These are phyloP conservation scores for Aureobasidium leucospermi DNA, from an alignment of 2,329 filamentous ascomycete genomes.

Conservation along the genomic window DNA sequence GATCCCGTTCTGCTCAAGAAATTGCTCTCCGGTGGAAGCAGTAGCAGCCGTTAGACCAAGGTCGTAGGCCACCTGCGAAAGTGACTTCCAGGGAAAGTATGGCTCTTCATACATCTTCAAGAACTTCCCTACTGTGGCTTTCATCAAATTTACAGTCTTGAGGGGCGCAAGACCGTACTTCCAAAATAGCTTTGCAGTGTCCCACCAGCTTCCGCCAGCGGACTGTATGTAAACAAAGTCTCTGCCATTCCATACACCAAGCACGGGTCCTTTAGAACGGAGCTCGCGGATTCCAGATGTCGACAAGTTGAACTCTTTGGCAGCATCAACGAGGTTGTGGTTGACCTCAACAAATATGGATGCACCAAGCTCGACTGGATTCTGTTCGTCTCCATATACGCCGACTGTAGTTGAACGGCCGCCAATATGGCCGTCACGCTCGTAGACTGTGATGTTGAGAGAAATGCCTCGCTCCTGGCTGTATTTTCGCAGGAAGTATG, in stretches of 20 bases:
- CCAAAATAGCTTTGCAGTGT: slow-evolving; percentile 71
- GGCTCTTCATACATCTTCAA: slow-evolving; percentile 72
- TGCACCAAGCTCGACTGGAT: slow-evolving; percentile 71
- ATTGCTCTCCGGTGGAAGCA: slow-evolving; percentile 64
- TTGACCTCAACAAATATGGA: slow-evolving; percentile 88
- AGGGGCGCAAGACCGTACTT: slow-evolving; percentile 76
- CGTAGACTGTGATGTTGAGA: slow-evolving; percentile 81
- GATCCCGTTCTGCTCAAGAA: slow-evolving; percentile 62
- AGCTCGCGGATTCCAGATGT: slow-evolving; percentile 31
- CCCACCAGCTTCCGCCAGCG: slow-evolving; percentile 65
- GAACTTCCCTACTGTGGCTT: slow-evolving; percentile 64
- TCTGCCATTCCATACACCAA: slow-evolving; percentile 80
- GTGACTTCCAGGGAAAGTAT: slow-evolving; percentile 73
- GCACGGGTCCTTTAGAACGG: slow-evolving; percentile 42
- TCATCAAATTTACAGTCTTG: slow-evolving; percentile 64
- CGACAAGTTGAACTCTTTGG: slow-evolving; percentile 61
- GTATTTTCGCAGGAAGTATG: slow-evolving; percentile 72
- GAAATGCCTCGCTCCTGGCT: slow-evolving; percentile 52
- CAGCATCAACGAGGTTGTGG: slow-evolving; percentile 69
- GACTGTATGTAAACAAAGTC: slow-evolving; percentile 64
- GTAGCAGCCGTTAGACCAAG: slow-evolving; percentile 62
- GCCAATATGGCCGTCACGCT: slow-evolving; percentile 68
- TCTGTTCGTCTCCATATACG: slow-evolving; percentile 57
- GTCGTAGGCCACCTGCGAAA: slow-evolving; percentile 61
- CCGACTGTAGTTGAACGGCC: slow-evolving; percentile 82